Base-by-base conservation (phyloP, 495 filamentous ascomycete species). In the Bryoglossum gracile region DNA sequence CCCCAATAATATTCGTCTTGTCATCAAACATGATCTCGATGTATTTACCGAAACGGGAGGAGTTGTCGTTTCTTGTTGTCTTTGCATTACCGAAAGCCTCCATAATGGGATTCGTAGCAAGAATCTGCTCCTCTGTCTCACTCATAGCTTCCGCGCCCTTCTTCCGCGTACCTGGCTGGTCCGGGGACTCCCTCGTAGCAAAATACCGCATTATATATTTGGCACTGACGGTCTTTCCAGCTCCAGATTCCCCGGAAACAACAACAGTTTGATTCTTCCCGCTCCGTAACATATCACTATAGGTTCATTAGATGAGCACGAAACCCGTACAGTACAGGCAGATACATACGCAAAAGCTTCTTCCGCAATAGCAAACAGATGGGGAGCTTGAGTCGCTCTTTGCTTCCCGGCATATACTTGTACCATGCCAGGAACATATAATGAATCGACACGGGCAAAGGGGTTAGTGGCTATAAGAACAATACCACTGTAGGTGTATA, bases 171-270 rank as follows among this genome's bases (percentile, higher is more conserved):
- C 86, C 82, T 16, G 89, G 86, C 59, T 87, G 85, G 53, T 92
- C 90, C 35, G 94, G 88, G 2, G 91, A 85, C 70, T 97, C 90
- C 70, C 94, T 80, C 26, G 94, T 99, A 49, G 92, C 94, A 68
- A 99, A 99, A 70, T 99, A 99, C 59, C 92, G 76, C 92, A 99
- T 99, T 61, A 99, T 97, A 65, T 99, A 99, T 65, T 99, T 99
- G 32, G 92, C 92, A 66, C 94, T 97, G 62, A 99, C 92, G 0
- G 92, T 99, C 68, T 99, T 99, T 47, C 92, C 92, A 48, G 92
- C 92, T 72, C 92, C 92, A 38, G 92, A 99, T 68, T 99, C 92
- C 59, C 92, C 92, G 14, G 94, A 97, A 4, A 99, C 92, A 44
- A 99, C 92, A 45, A 99, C 91, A 26, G 92, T 99, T 69, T 99